Percentiles rank a stretch among this genome's conserved stretches.
Evolutionary conservation across 305 asterid species (phyloP).

Genomic region (Salvia sclarea): DNA sequence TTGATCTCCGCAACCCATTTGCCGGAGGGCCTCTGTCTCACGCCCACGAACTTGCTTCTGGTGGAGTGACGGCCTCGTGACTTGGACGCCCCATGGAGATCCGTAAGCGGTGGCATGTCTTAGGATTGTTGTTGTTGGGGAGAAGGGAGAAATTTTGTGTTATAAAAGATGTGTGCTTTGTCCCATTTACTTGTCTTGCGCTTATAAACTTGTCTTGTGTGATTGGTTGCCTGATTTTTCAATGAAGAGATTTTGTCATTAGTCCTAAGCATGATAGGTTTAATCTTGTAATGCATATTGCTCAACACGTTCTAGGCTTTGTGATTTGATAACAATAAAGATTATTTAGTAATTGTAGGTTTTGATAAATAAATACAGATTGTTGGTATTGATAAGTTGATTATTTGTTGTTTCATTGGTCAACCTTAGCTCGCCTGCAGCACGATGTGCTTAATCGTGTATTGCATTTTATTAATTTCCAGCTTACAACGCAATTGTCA

Average conservation of each 20-base stretch:
- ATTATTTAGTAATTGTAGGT: neutral
- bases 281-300: slow-evolving; percentile 10
- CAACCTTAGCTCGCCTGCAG: no score
- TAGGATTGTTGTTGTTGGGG: neutral
- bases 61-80: slow-evolving; percentile 27
- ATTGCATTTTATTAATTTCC: no score
- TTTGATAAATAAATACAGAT: neutral
- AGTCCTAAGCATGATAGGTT: slow-evolving; percentile 45
- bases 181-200: slow-evolving; percentile 38
- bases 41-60: slow-evolving; percentile 65
- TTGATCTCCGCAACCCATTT: slow-evolving; percentile 86
- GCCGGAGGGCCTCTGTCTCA: slow-evolving; percentile 82
- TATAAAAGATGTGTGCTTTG: slow-evolving; percentile 30
- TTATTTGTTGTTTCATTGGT: no score
- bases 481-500: no score
- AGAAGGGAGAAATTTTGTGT: slow-evolving; percentile 17
- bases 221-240: slow-evolving; percentile 48
- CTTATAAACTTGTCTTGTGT: slow-evolving; percentile 33
- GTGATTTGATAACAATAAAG: slow-evolving; percentile 1
- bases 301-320: slow-evolving; percentile 41
- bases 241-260: slow-evolving; percentile 36
- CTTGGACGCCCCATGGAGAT: slow-evolving; percentile 23
- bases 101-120: slow-evolving; percentile 32
- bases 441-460: no score
- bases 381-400: neutral